Evolutionary conservation across 1,139 yeast genomes (phyloP).

Genomic region (Pneumocystis jirovecii): DNA sequence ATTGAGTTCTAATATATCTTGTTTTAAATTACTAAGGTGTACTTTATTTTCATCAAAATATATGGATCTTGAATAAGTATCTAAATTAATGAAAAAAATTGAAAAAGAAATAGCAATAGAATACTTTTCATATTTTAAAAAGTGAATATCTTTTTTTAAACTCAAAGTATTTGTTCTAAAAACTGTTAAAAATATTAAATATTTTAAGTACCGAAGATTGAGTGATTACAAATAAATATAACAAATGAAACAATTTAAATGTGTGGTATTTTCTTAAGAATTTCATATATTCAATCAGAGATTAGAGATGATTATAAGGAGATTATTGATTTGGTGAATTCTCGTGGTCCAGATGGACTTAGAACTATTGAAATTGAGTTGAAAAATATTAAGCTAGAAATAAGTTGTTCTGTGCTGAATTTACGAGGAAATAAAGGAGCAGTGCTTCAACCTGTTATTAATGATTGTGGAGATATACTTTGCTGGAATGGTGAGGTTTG

Average conservation of each 20-base stretch:
- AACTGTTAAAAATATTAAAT: too few relatives aligned
- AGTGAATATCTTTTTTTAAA: too few relatives aligned
- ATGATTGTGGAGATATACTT: slow-evolving; percentile 4
- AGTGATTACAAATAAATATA: too few relatives aligned
- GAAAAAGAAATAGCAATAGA: neutral
- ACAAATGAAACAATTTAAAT: neutral
- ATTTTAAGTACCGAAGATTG: too few relatives aligned
- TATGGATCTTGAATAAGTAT: neutral
- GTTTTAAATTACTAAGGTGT: neutral
- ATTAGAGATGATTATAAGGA: neutral
- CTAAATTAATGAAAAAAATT: neutral
- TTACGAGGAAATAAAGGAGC: slow-evolving; percentile 49
- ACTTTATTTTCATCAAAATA: neutral
- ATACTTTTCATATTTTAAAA: too few relatives aligned
- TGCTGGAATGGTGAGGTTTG: slow-evolving; percentile 10
- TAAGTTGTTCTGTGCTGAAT: slow-evolving; percentile 42
- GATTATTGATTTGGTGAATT: neutral
- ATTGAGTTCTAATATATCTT: neutral
- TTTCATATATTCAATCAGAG: neutral
- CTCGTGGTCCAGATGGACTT: neutral
- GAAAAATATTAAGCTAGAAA: neutral
- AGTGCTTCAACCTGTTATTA: slow-evolving; percentile 9
- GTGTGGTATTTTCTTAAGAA: neutral
- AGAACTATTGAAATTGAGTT: neutral
- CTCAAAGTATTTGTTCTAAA: too few relatives aligned